Base-by-base conservation (phyloP, 306 rosid species). In the Bauhinia variegata region DNA sequence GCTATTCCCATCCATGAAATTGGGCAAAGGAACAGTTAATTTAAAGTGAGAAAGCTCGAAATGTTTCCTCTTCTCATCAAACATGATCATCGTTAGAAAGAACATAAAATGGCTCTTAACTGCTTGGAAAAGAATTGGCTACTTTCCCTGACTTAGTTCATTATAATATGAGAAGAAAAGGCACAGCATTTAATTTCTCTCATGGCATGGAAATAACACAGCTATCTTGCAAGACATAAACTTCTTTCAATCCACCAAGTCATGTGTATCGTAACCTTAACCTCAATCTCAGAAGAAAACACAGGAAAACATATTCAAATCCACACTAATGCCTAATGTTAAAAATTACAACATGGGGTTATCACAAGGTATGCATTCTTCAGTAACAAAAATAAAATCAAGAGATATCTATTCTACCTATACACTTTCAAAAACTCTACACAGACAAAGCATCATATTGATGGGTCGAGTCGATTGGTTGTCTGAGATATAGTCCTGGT, bases 351-450 rank as follows among this genome's bases (percentile, higher is more conserved):
- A 71, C 61, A 53, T 68, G 68, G 65, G 82, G 57, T 18, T 33
- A 65, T 54, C 65, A 68, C 67, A 60, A 12, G 19, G 36, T 75
- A 67, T 66, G 63, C 80, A 75, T 14, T 70, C 28, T 50, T 64
- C 13, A 60, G 73, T 58, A 60, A 65, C 60, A 7, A 67, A 73
- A 66, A 71, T 55, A 36, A 71, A 60, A 52, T 61, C 38, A 42
- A 51, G 56, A 75, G 16, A 66, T n/a, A n/a, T 53, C 71, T 72
- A 30, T 55, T 72, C 61, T 44, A 16, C 48, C 68, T 75, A 63
- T 62, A 63, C 67, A 57, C 61, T 23, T 48, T 58, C 57, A 0
- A 8, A 75, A 44, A 32, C 63, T 75, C 66, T 74, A 7, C 44
- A 56, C 52, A 51, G 38, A 44, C 73, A 56, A 65, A 51, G 47